Percentiles rank a stretch among this genome's conserved stretches.
Conservation (phyloP, 441 rosid genomes). For the Arabidopsis hybrid region DNA sequence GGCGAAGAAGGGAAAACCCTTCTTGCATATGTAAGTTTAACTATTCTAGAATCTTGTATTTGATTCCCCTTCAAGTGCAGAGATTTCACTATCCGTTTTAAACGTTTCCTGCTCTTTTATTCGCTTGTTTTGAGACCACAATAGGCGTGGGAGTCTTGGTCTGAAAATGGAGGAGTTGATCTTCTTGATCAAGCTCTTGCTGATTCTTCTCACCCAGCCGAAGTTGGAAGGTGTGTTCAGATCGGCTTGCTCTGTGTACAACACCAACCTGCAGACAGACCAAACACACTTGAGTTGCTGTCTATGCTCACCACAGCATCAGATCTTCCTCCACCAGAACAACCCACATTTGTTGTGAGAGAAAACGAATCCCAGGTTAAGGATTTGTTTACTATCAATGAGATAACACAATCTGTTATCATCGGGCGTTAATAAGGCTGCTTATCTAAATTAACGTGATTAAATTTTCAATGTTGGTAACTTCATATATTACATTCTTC, state of each 20-base stretch:
- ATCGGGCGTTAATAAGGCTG: constrained; percentile 1
- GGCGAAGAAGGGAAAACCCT: constrained; percentile 44
- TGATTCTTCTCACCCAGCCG: neutral
- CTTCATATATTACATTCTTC: no score
- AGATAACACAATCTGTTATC: constrained; percentile 16
- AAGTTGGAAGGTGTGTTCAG: constrained; percentile 25
- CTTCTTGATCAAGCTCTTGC: neutral
- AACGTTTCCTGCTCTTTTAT: no score
- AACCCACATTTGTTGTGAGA: constrained; percentile 25
- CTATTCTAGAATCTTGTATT: no score
- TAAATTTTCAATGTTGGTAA: no score
- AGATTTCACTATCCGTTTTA: neutral
- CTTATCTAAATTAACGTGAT: no score
- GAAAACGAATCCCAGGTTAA: neutral
- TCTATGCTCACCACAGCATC: constrained; percentile 24
- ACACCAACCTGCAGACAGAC: constrained; percentile 25
- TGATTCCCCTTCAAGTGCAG: neutral
- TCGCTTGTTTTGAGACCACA: neutral
- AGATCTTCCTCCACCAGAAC: constrained; percentile 26
- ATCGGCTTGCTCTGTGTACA: constrained; percentile 30
- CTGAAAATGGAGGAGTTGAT: no score
- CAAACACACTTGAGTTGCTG: constrained; percentile 16
- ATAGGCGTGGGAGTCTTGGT: no score
- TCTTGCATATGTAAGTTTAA: constrained; percentile 55
- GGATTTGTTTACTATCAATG: neutral